These are phyloP conservation scores for Suhomyces guaymorum DNA, from an alignment of 1,139 yeast species.

Conservation along the genomic window DNA sequence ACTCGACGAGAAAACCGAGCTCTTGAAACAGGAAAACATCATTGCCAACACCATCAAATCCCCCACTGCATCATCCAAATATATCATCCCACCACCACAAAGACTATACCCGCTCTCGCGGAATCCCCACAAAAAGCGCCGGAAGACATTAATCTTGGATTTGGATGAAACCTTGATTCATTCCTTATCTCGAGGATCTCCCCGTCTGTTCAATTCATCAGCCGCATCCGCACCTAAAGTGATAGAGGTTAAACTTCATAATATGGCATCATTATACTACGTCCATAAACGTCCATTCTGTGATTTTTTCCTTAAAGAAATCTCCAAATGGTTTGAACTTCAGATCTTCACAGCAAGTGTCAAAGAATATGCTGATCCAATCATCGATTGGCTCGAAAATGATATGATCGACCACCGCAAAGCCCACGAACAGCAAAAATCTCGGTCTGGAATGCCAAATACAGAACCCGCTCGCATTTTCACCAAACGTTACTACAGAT, in stretches of 20 bases:
- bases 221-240: conserved; percentile 57
- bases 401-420: conserved; percentile 30
- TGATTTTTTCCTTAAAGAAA: conserved; percentile 76
- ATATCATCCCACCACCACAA: conserved; percentile 51
- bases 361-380: conserved; percentile 95
- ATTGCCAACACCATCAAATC: conserved; percentile 54
- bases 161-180: conserved; percentile 93
- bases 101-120: conserved; percentile 45
- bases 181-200: conserved; percentile 70
- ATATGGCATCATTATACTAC: conserved; percentile 75
- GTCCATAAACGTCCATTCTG: conserved; percentile 93
- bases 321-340: conserved; percentile 83
- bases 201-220: conserved; percentile 40
- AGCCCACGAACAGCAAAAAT: conserved; percentile 8
- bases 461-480: conserved; percentile 40
- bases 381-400: conserved; percentile 76
- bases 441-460: not conserved
- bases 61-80: conserved; percentile 53
- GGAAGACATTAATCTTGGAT: conserved; percentile 79
- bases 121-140: conserved; percentile 40
- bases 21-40: conserved; percentile 40
- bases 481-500: conserved; percentile 69
- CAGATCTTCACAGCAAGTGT: conserved; percentile 94
- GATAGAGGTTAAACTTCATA: conserved; percentile 78
- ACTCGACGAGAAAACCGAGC: conserved; percentile 44